Base-by-base conservation (phyloP, 768 basidiomycete genomes). In the Clathrus columnatus region DNA sequence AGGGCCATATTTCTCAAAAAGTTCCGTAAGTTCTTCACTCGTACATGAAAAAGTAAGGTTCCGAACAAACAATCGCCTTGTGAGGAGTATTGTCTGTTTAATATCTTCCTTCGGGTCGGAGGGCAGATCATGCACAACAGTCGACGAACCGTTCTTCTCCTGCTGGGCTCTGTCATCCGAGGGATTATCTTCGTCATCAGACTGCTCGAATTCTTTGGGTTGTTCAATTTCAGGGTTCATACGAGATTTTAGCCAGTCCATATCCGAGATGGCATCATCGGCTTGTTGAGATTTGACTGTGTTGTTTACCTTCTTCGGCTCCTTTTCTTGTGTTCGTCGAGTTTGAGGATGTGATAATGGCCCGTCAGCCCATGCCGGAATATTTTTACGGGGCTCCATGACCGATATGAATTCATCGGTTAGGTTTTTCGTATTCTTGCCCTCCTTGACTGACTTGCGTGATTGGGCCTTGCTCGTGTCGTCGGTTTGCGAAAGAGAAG, bases 11-110 rank as follows among this genome's bases (percentile, higher is more conserved):
- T 78, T 72, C 2, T 68, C 65, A 67, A 93, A 92, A 1, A 84
- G 73, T 11, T 76, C 74, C 2, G 67, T 63, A 0, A 98, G 69
- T 49, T 96, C 92, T 1, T 73, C 68, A 17, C 86, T 79, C 6
- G 85, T 84, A 56, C 87, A 90, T 0, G 84, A 80, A 63, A 92
- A 98, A 0, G 92, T 76, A n/a, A 99, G 69, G 65, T 98, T 99
- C n/a, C 96, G 90, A 5, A 99, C 72, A 64, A 98, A 98, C 1
- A 98, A 72, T 4, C 94, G 81, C 0, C 81, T 77, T 0, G 92
- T 94, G 55, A 78, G 76, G 4, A 85, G 70, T 51, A 95, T 85
- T 1, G 83, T 80, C 24, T 67, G 61, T 57, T 70, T 70, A 1
- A 61, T 60, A 2, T 68, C 60, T 29, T 70, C 61, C 29, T 75